A percentile compares a stretch with the other conserved stretches of the same genome.
These are phyloP conservation scores for Aureobasidium sp. DNA, from an alignment of 2,329 filamentous ascomycete genomes.

Conservation along the genomic window DNA sequence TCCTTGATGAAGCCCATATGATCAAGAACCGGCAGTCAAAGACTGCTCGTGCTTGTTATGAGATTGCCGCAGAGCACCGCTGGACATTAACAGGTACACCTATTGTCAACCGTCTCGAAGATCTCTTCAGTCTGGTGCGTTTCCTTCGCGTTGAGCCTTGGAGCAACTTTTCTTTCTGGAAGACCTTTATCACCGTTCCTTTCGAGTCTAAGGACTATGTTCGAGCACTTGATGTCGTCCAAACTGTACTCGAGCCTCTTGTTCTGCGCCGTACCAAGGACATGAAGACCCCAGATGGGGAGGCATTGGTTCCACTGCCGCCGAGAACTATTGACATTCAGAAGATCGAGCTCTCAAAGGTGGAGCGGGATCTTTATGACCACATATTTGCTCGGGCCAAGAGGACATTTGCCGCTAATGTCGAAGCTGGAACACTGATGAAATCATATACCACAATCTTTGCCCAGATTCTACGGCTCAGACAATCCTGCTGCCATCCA, in stretches of 20 bases:
- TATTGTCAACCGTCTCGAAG: constrained; percentile 92
- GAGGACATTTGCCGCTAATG: constrained; percentile 73
- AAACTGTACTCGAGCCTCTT: constrained; percentile 92
- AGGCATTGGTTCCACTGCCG: constrained; percentile 74
- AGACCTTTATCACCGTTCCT: constrained; percentile 94
- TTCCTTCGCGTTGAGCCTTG: constrained; percentile 94
- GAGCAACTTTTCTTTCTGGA: constrained; percentile 99
- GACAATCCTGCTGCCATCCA: constrained; percentile 92
- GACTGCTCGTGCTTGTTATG: constrained; percentile 90
- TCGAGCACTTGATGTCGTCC: constrained; percentile 88
- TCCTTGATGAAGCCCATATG: constrained; percentile 88
- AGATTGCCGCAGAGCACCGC: constrained; percentile 74
- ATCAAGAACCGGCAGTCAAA: constrained; percentile 87
- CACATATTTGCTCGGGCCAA: constrained; percentile 81
- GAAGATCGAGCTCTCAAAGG: constrained; percentile 73
- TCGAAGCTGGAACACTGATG: constrained; percentile 86
- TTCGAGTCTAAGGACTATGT: constrained; percentile 96
- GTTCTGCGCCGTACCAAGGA: constrained; percentile 93
- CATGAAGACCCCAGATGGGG: constrained; percentile 89
- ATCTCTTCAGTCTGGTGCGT: constrained; percentile 85
- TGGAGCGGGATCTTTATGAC: constrained; percentile 87
- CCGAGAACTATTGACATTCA: constrained; percentile 78
- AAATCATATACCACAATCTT: constrained; percentile 97
- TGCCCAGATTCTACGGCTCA: constrained; percentile 84
- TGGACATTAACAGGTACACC: constrained; percentile 95